Evolutionary conservation across 1,284 basidiomycete species (phyloP), one percentile per base, ranked within the genome.

Genomic region (Cryptococcus sp.): DNA sequence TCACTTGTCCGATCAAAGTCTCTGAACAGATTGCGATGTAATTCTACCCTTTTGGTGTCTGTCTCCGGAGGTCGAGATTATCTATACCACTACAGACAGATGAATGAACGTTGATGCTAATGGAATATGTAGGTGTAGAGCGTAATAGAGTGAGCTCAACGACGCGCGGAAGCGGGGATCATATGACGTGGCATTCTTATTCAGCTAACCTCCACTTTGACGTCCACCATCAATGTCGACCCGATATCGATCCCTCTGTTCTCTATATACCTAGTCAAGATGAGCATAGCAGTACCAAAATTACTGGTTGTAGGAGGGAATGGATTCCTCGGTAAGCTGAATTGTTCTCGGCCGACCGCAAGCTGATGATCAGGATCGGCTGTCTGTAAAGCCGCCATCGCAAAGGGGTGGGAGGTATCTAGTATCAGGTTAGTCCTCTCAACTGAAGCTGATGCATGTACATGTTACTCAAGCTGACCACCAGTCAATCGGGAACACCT

Each of bases 291-390:
- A 1, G 60, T 71, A 10, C 69, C 63, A 0, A 55, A 58, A 79
- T 56, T 96, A 53, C 82, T 93, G 7, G 91, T 97, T 28, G 83
- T 96, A 1, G 93, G 93, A 18, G 92, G 92, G 28, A 96, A 96
- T 73, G 92, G 93, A 13, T 97, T 94, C 77, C 83, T 97, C 60
- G 92, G 91, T 88, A 61, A 28, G 28, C 28, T 28, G 5, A 28
- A 5, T 28, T 4, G 28, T 28, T 28, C 28, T 11, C 55, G 78
- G 55, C 55, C 55, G 13, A 45, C 31, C 16, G 22, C 25, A 13
- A 18, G 21, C 25, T 47, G 45, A 28, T 18, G 11, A 31, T 21
- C 58, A 94, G 93, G 94, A 52, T 96, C 93, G 22, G 86, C 92
- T 5, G 83, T 98, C 36, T 96, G 91, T 77, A 87, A 84, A 70